Base-by-base conservation (phyloP, 2,329 filamentous ascomycete species). In the Pestalotiopsis sp. region DNA sequence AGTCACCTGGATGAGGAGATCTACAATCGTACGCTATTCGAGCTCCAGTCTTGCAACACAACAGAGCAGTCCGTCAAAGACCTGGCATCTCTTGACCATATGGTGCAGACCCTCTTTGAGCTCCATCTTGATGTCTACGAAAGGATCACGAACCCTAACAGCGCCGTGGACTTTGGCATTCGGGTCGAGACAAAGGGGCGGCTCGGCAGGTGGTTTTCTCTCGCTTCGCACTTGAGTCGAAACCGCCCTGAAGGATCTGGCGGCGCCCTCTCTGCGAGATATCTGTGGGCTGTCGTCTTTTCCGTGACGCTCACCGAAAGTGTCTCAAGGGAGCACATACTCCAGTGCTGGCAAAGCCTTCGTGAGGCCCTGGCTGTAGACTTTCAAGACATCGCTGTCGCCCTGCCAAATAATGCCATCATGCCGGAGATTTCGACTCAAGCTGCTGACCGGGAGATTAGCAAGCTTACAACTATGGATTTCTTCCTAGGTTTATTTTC, bases 401-500 rank as follows among this genome's bases (percentile, higher is more conserved):
- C 86, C 41, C 83, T 98, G 0, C 88, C 91, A 3, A 98, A 99
- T 78, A 98, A 97, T 76, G 88, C 90, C 1, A 88, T 95, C 23
- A 97, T 99, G 91, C 90, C 94, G 0, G 93, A 96, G 71, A 88
- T 99, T 64, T 98, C 95, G 0, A 82, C 90, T 2, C 86, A 88
- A n/a, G 93, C 94, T 0, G 91, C 96, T 7, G 95, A 98, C 71
- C 91, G 94, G 67, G 95, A 99, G 77, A 92, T 98, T 31, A 95
- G 93, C 13, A 94, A 95, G 74, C 86, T 98, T 41, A 97, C 93
- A 14, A 98, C 95, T 0, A 96, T 97, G 88, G 95, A 98, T 76
- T 98, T 98, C 79, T 98, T 99, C 79, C 86, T 94, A 64, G 93
- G 91, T 49, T 88, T 99, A 0, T 98, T 98, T 77, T 92, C 93